Base-by-base conservation (phyloP, 768 basidiomycete species). In the Xerocomellus intermedius region DNA sequence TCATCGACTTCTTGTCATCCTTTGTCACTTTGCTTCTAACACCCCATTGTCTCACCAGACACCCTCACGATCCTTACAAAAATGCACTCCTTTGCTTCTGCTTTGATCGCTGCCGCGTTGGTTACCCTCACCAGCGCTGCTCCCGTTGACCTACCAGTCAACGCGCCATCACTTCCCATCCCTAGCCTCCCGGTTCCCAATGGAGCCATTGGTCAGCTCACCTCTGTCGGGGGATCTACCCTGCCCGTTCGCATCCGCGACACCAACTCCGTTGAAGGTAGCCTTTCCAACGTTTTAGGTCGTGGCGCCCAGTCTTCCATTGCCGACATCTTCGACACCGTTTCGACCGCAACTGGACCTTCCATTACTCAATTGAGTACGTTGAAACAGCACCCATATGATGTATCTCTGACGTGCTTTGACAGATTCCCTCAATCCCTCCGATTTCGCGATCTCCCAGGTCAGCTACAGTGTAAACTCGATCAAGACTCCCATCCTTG, bases 31-130 rank as follows among this genome's bases (percentile, higher is more conserved):
- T 8, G 26, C 26, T 5, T 26, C 26, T 1, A 26, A 5, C 26
- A 32, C 8, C 47, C 21, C 19, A 41, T 45, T 19, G 36, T 68
- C 61, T 54, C 42, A 46, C 38, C 49, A 54, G 60, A 62, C 58
- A 54, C 59, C 62, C 57, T 56, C 60, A 69, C 72, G 54, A 52
- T 74, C 72, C 33, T 69, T 74, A 67, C 54, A 57, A 66, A 65
- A 55, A 76, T 76, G 75, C 68, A 61, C 65, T 74, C 71, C 51
- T 73, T 73, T 47, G 36, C 66, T 49, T 50, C 59, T 52, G 44
- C 59, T 60, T 48, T 70, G 59, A 45, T 69, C 48, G 52, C 61
- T 54, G 62, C 65, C 22, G 59, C 73, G 45, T 66, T 75, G 50
- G 66, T 66, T 51, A 54, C 67, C 50, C 47, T 72, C 56, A 44